These are phyloP conservation scores for Apophysomyces sp. DNA, from an alignment of 371 early-diverging fungal species.

Conservation along the genomic window DNA sequence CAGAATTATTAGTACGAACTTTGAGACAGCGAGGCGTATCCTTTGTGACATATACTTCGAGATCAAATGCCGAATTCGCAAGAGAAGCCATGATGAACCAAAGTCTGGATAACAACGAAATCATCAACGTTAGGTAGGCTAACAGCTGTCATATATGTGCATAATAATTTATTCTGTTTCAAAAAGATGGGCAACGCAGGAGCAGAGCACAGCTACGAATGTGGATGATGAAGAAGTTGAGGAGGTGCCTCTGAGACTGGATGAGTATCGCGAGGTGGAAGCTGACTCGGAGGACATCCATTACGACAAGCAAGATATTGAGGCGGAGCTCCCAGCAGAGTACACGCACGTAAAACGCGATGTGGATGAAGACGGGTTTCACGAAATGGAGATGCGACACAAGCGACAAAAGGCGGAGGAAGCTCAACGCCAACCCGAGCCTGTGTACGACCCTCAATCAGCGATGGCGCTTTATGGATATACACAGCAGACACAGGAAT, in stretches of 20 bases:
- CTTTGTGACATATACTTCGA: conserved; percentile 73
- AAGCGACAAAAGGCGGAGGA: conserved; percentile 43
- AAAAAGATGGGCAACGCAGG: conserved; percentile 79
- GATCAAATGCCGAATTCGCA: conserved; percentile 83
- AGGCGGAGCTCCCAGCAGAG: conserved; percentile 66
- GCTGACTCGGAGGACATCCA: conserved; percentile 38
- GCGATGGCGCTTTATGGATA: conserved; percentile 28
- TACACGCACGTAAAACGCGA: conserved; percentile 36
- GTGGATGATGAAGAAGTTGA: conserved; percentile 33
- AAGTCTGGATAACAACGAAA: conserved; percentile 67
- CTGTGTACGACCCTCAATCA: conserved; percentile 17
- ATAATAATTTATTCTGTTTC: neutral
- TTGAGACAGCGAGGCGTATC: conserved; percentile 73
- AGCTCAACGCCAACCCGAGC: conserved; percentile 6
- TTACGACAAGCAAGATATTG: conserved; percentile 50
- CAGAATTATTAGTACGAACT: conserved; percentile 42
- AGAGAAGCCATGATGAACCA: conserved; percentile 90
- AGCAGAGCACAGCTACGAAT: conserved; percentile 70
- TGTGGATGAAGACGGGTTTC: conserved; percentile 38
- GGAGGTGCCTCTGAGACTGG: neutral
- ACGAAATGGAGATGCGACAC: conserved; percentile 30
- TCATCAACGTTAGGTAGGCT: conserved; percentile 42
- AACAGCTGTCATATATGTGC: neutral
- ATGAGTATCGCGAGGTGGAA: conserved; percentile 13
- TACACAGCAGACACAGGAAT: neutral